Base-by-base conservation (phyloP, 192 early-diverging fungal species). In the Coemansia sp. region DNA sequence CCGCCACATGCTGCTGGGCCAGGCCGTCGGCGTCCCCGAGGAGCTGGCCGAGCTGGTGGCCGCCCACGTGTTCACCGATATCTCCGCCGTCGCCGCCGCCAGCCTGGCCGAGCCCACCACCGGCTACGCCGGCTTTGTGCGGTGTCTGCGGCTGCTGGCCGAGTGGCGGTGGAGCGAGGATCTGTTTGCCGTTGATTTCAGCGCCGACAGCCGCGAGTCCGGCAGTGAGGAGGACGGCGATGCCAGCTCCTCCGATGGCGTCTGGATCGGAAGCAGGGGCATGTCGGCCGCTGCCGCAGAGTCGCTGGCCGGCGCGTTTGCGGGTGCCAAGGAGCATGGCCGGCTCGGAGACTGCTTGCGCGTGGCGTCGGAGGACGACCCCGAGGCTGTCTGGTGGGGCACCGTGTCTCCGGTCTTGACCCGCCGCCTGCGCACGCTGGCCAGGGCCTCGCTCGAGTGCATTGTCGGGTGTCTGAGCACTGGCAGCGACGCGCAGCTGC, bases 1-100 rank as follows among this genome's bases (percentile, higher is more conserved):
- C 8, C 83, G 91, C 20, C 96, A 99, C 67, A 82, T 93, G 83
- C 81, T 96, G 6, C 84, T 92, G 29, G 71, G 73, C 65, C 71
- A 82, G 10, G 83, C 87, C 19, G 62, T 59, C 11, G 62, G 51
- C n/a, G 84, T 97, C 6, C 70, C 87, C 0, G 90, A 92, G 46
- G 93, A 96, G 76, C 62, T 89, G 19, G 78, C 94, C 35, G 96
- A 98, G 73, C 71, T 95, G 0, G 27, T 96, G 19, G 89, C 85
- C 36, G 88, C 89, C 0, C 73, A 77, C 2, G 88, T 93, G 22
- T 98, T 92, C 73, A 78, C 90, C 20, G 84, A 89, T 15, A 70
- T 67, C 7, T 60, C 56, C 3, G 59, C 15, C 38, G 88, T n/a
- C n/a, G n/a, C n/a, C n/a, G n/a, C n/a, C n/a, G n/a, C n/a, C n/a